Percentiles rank a stretch among this genome's conserved stretches.
Conservation (phyloP, 2,329 filamentous ascomycete species). For the Cladophialophora carrionii region DNA sequence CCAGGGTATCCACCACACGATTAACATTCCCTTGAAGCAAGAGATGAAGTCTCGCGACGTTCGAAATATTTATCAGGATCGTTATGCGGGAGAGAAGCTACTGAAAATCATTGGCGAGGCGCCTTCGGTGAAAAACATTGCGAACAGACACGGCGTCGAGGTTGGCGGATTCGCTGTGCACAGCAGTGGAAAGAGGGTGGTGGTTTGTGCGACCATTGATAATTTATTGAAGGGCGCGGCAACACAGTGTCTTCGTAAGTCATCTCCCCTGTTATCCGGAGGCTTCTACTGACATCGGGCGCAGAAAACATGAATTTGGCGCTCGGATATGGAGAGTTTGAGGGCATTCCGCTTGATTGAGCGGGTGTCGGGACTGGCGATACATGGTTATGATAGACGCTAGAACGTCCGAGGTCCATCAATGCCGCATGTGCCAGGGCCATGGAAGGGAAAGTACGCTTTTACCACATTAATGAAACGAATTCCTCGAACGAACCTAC, state of each 20-base stretch:
- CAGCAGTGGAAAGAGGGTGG: constrained; percentile 82
- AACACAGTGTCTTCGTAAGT: constrained; percentile 87
- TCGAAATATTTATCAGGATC: constrained; percentile 90
- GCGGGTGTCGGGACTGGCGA: not conserved
- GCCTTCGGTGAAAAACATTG: constrained; percentile 82
- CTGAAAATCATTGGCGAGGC: constrained; percentile 90
- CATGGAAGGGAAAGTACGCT: constrained; percentile 2
- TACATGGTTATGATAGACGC: not conserved
- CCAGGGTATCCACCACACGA: constrained; percentile 90
- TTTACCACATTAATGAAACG: constrained; percentile 4
- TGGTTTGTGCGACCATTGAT: constrained; percentile 93
- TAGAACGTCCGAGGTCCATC: not conserved
- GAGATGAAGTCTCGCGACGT: constrained; percentile 90
- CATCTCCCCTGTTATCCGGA: not conserved
- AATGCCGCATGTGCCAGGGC: not conserved
- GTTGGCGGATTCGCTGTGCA: constrained; percentile 96
- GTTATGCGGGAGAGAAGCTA: constrained; percentile 93
- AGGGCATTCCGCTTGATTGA: constrained; percentile 71
- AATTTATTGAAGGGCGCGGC: constrained; percentile 92
- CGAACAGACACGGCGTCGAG: constrained; percentile 83
- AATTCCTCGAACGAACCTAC: too few relatives aligned
- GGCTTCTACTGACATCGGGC: constrained; percentile 13
- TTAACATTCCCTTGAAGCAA: constrained; percentile 84
- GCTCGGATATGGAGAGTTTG: constrained; percentile 85
- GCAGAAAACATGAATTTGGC: constrained; percentile 91